Base-by-base conservation (phyloP, 352 stramenopile species). In the Pythium guiyangense region DNA sequence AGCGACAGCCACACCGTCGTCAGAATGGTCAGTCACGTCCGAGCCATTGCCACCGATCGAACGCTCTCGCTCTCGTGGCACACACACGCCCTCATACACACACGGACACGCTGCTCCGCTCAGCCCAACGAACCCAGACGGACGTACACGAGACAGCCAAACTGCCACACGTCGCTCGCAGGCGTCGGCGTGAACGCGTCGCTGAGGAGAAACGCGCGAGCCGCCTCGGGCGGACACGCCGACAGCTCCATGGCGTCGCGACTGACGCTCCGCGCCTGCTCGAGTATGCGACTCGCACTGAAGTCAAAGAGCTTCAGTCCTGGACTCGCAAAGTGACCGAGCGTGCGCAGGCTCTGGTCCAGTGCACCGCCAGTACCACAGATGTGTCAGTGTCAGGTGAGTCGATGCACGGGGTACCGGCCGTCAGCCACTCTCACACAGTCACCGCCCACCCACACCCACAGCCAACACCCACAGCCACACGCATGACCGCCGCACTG, bases 131-230 rank as follows among this genome's bases (percentile, higher is more conserved):
- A n/a, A 63, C n/a, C 6, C 43, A 26, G 14, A 52, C n/a, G 44
- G 26, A 66, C 74, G 37, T 77, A 91, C 81, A 88, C 67, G 46
- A 86, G 62, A 45, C 81, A 91, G 5, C 81, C 81, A 31, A 91
- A 85, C 40, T 91, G 81, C 81, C 81, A 91, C 35, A 89, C 73
- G 63, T 91, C 81, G 6, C 74, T 83, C 3, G 64, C 63, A 20
- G 61, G 52, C 0, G 74, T 89, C 6, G 78, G 74, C 4, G 60
- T 45, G 37, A 86, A 87, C 12, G 54, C 43, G 4, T 77, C 70
- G 20, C 69, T 69, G 3, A 22, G 50, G 9, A 88, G 59, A 46
- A 88, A 82, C 40, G 52, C 67, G 27, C 60, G 69, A 10, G 74
- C 77, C 6, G 78, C 77, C 49, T 91, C 81, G 1, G 78, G 81